A percentile compares a stretch with the other conserved stretches of the same genome.
phyloP scores from a whole-genome alignment of 2,329 filamentous ascomycete genomes.

The Diaporthe velutina region DNA sequence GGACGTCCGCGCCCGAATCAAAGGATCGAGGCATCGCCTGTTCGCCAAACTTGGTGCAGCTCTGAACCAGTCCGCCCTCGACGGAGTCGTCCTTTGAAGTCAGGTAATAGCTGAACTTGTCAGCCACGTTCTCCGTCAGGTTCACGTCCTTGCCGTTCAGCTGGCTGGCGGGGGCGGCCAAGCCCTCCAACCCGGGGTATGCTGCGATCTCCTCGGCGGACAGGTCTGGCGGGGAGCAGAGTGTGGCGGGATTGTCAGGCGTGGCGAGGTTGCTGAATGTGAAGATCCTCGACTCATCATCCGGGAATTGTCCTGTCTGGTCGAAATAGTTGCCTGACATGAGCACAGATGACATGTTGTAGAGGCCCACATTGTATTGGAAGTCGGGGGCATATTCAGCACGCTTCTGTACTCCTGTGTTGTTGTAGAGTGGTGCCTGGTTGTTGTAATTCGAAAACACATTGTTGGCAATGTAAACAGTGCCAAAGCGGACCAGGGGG shows the following conservation, averaged over 20 bases:
- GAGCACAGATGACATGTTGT: constrained; percentile 27
- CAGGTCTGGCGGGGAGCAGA: constrained; percentile 29
- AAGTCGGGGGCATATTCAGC: constrained; percentile 14
- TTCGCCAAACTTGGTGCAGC: constrained; percentile 45
- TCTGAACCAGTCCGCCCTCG: constrained; percentile 5
- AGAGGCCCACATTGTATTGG: constrained; percentile 25
- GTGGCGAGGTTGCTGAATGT: constrained; percentile 26
- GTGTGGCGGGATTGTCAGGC: not conserved
- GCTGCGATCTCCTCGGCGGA: constrained; percentile 1
- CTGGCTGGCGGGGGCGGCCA: not conserved
- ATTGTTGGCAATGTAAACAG: constrained; percentile 27
- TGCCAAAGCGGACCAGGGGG: constrained; percentile 29
- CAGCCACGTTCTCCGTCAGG: constrained; percentile 8
- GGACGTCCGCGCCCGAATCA: not conserved
- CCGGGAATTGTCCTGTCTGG: constrained; percentile 1
- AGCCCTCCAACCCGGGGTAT: not conserved
- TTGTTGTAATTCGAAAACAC: constrained; percentile 27
- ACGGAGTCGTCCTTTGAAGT: constrained; percentile 6
- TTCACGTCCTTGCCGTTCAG: constrained; percentile 18
- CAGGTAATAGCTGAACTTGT: constrained; percentile 10
- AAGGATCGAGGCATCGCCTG: constrained; percentile 44
- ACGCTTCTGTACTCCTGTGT: not conserved
- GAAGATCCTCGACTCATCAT: constrained; percentile 20
- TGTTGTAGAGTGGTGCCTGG: constrained; percentile 1
- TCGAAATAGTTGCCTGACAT: constrained; percentile 31